These are phyloP conservation scores for Trichosanthes truncata DNA, from an alignment of 306 rosid species.

Conservation along the genomic window DNA sequence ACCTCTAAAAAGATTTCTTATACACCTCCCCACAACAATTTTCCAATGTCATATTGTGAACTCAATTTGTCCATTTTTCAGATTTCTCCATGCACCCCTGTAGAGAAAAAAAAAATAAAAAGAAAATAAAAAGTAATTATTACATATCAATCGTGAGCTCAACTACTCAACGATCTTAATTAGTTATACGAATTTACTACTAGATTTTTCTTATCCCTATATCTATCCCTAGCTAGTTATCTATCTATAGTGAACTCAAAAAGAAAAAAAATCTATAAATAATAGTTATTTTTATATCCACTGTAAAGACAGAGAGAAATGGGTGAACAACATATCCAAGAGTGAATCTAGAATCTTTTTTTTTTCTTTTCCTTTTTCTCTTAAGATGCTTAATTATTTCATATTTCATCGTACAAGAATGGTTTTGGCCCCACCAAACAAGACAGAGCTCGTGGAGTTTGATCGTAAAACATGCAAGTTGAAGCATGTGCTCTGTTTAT, in stretches of 20 bases:
- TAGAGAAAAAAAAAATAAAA: too few relatives aligned
- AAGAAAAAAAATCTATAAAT: too few relatives aligned
- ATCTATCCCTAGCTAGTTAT: too few relatives aligned
- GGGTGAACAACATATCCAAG: background rate
- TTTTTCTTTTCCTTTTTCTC: background rate
- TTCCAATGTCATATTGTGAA: too few relatives aligned
- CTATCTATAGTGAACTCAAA: too few relatives aligned
- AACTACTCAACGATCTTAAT: background rate
- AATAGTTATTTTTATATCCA: background rate
- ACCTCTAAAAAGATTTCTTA: too few relatives aligned
- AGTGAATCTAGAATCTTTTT: background rate
- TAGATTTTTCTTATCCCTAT: background rate
- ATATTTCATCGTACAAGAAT: background rate
- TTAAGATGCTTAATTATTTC: background rate
- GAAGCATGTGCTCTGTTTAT: background rate
- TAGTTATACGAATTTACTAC: too few relatives aligned
- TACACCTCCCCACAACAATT: too few relatives aligned
- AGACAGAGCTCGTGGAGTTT: background rate
- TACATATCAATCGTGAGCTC: too few relatives aligned
- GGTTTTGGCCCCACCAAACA: constrained; percentile 1
- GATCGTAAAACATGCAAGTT: constrained; percentile 1
- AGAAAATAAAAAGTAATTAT: too few relatives aligned
- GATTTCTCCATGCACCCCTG: too few relatives aligned
- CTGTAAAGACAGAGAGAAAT: background rate
- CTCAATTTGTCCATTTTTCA: too few relatives aligned